Base-by-base conservation (phyloP, 2,329 filamentous ascomycete genomes). In the Colletotrichum scovillei region DNA sequence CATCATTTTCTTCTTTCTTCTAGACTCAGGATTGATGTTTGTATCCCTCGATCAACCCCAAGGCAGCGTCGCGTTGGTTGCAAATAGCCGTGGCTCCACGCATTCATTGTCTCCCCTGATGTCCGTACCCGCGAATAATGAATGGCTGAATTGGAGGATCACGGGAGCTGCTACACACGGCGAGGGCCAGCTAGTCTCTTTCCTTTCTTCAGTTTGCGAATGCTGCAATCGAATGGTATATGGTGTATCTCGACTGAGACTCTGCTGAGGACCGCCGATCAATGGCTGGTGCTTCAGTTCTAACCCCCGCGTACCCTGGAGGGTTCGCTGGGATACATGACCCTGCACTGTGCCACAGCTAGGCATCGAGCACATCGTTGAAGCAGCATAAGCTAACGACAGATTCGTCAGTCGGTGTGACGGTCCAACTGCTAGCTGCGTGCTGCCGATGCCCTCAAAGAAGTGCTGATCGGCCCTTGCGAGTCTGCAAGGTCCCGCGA, bases 391-490 rank as follows among this genome's bases (percentile, higher is more conserved):
- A 67, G 60, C 67, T 69, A 73, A 42, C 38, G 55, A 73, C 67
- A 38, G 49, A 70, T 70, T 70, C 67, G 67, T 70, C 57, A 70
- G 70, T 56, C 70, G 70, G 67, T 73, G 67, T 73, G 70, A 73
- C 60, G 65, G 65, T 60, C 53, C 56, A 62, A 57, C 67, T 55
- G 56, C 67, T 70, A 65, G 70, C 55, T 70, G 70, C 70, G 70
- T 73, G 70, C 28, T 38, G 24, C 32, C 55, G 46, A 42, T 42
- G 19, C 32, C 46, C 67, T 65, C 28, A 11, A 65, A 63, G 49
- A 35, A 30, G 66, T 32, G 59, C 70, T 58, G 64, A 72, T 69
- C 69, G 69, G 53, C 26, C 65, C 55, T 24, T 58, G 53, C 30
- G 59, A 63, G 58, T 55, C 65, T 73, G 70, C 70, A 73, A 70